Evolutionary conservation across 371 early-diverging fungal genomes (phyloP).

Genomic region (Actinomucor elegans): DNA sequence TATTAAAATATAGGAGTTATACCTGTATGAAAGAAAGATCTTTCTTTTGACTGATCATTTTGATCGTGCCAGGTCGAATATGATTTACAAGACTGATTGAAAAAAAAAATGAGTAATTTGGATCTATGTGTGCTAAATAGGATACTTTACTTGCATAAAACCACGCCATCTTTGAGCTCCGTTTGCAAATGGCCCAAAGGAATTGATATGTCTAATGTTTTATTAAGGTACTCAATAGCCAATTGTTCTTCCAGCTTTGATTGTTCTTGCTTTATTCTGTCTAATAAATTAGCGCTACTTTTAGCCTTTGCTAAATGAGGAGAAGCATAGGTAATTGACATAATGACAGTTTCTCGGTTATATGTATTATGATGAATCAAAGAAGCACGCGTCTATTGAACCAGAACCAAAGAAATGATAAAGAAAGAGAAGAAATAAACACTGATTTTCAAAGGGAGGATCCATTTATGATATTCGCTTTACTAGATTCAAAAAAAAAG

Average conservation of each 20-base stretch:
- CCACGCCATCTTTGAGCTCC: conserved; percentile 74
- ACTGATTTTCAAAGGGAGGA: too few species aligned
- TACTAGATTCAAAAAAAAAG: too few species aligned
- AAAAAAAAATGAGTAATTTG: background rate
- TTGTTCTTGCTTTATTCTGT: conserved; percentile 23
- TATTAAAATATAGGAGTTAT: conserved; percentile 6
- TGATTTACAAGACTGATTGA: conserved; percentile 67
- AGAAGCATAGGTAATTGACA: background rate
- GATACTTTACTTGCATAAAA: conserved; percentile 69
- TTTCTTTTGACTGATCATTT: conserved; percentile 61
- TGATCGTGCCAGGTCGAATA: conserved; percentile 70
- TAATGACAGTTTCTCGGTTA: too few species aligned
- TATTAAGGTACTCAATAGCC: conserved; percentile 30
- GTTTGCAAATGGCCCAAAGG: conserved; percentile 49
- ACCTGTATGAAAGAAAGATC: conserved; percentile 77
- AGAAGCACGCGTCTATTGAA: too few species aligned
- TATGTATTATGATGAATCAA: too few species aligned
- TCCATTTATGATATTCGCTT: too few species aligned
- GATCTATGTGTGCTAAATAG: background rate
- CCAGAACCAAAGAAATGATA: too few species aligned
- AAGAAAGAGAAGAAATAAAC: too few species aligned
- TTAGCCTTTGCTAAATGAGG: conserved; percentile 10
- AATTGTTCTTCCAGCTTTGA: conserved; percentile 24
- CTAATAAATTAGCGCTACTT: conserved; percentile 9
- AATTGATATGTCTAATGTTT: conserved; percentile 12